A percentile compares a stretch with the other conserved stretches of the same genome.
phyloP scores from a whole-genome alignment of 2,329 filamentous ascomycete genomes.

The Aspergillus cejpii region DNA sequence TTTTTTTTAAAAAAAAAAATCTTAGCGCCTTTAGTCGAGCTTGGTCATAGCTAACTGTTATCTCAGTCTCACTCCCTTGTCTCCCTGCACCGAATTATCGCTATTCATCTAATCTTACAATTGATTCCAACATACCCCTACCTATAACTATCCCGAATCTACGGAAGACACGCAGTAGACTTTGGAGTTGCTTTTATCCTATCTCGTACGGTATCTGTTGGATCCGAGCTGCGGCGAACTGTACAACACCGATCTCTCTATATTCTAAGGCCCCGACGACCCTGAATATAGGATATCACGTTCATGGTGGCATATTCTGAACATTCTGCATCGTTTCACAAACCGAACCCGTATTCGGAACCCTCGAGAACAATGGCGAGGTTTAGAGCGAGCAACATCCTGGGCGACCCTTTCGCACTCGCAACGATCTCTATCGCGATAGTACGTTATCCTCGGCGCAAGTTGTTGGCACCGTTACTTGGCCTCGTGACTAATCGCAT shows the following conservation, averaged over 20 bases:
- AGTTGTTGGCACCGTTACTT: slow-evolving; percentile 1
- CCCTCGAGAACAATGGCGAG: slow-evolving; percentile 38
- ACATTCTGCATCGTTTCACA: slow-evolving; percentile 17
- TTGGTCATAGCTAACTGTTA: background rate
- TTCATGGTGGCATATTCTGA: slow-evolving; percentile 23
- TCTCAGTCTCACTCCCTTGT: background rate
- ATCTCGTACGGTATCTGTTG: background rate
- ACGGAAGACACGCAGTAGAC: background rate
- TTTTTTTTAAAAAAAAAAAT: no score
- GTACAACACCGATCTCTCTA: background rate
- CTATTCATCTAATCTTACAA: background rate
- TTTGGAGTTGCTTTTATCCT: background rate
- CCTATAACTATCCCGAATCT: background rate
- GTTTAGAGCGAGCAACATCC: slow-evolving; percentile 78
- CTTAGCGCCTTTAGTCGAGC: background rate
- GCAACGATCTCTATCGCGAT: slow-evolving; percentile 86
- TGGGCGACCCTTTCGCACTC: slow-evolving; percentile 92
- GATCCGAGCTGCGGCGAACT: background rate
- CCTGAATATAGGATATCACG: slow-evolving; percentile 7
- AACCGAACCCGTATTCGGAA: slow-evolving; percentile 17
- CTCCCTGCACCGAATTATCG: background rate
- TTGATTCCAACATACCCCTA: background rate
- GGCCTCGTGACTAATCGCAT: background rate
- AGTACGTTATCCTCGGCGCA: slow-evolving; percentile 51
- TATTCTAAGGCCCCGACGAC: slow-evolving; percentile 4